Evolutionary conservation across 352 stramenopile species (phyloP).

Genomic region (Phytopythium helicoides): DNA sequence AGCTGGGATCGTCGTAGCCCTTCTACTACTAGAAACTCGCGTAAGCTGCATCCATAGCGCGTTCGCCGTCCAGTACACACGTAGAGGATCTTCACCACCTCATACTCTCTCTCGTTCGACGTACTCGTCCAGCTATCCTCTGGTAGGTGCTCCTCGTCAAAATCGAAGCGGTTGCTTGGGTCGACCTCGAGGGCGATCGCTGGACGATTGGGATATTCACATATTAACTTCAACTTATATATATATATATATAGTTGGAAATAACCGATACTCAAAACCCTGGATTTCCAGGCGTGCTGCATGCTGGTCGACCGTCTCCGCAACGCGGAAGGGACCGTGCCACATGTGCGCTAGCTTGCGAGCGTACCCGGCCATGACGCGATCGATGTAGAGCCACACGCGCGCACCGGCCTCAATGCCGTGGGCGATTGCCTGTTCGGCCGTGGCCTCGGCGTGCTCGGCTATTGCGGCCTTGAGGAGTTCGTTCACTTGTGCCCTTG

Average conservation of each 20-base stretch:
- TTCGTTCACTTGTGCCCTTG: no score
- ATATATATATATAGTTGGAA: conserved; percentile 18
- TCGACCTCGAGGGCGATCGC: neutral
- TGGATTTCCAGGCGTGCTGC: conserved; percentile 5
- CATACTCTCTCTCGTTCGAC: conserved; percentile 1
- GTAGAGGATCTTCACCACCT: conserved; percentile 5
- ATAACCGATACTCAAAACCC: conserved; percentile 10
- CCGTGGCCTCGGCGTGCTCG: no score
- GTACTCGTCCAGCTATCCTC: conserved; percentile 10
- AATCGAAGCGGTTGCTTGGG: conserved; percentile 8
- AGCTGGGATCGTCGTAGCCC: neutral
- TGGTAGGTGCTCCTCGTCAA: conserved; percentile 19
- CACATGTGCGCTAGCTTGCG: no score
- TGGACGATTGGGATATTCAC: conserved; percentile 15
- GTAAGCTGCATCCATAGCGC: neutral
- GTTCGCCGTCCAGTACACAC: neutral
- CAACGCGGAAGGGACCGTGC: no score
- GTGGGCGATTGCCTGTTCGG: no score
- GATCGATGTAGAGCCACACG: no score
- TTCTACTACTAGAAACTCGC: conserved; percentile 8
- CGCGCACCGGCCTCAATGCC: no score
- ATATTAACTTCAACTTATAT: no score
- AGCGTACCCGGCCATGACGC: no score
- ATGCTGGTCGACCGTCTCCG: conserved; percentile 9
- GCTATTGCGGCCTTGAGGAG: no score